Conservation (phyloP, 2,329 filamentous ascomycete genomes). For the Colletotrichum cuscutae region DNA sequence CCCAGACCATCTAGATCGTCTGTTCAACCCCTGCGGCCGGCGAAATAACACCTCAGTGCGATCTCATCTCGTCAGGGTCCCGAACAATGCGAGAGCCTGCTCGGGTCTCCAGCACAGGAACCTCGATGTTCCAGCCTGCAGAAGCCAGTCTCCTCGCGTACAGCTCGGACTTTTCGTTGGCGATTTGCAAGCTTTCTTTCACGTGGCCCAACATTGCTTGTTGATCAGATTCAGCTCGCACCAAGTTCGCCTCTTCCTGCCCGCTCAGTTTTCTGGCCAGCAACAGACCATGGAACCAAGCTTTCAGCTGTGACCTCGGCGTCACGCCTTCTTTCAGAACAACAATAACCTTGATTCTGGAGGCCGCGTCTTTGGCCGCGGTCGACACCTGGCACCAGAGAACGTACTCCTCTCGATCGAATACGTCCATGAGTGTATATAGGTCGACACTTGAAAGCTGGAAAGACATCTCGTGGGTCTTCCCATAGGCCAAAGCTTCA, state of each 20-base stretch:
- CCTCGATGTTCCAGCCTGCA: slow-evolving; percentile 24
- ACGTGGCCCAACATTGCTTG: slow-evolving; percentile 17
- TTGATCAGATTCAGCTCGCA: background rate
- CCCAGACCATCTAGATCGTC: slow-evolving; percentile 3
- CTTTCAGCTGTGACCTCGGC: slow-evolving; percentile 24
- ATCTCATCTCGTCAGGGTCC: slow-evolving; percentile 3
- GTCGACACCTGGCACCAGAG: slow-evolving; percentile 16
- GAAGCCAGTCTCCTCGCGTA: slow-evolving; percentile 9
- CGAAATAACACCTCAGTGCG: slow-evolving; percentile 2
- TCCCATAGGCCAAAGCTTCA: background rate
- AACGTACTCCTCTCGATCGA: slow-evolving; percentile 14
- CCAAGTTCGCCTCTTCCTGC: background rate
- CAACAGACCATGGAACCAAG: slow-evolving; percentile 26
- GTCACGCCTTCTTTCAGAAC: slow-evolving; percentile 26
- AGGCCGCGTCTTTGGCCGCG: background rate
- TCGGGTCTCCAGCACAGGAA: slow-evolving; percentile 26
- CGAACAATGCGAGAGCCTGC: slow-evolving; percentile 25
- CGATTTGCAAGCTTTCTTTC: background rate
- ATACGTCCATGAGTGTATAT: background rate
- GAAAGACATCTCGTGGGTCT: background rate
- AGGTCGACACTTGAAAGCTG: slow-evolving; percentile 13
- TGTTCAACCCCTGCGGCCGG: background rate
- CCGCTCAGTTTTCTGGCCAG: background rate
- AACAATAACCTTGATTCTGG: slow-evolving; percentile 7
- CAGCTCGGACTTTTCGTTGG: slow-evolving; percentile 15